Conservation (phyloP, 805 yeast species). For the Candida argentea region DNA sequence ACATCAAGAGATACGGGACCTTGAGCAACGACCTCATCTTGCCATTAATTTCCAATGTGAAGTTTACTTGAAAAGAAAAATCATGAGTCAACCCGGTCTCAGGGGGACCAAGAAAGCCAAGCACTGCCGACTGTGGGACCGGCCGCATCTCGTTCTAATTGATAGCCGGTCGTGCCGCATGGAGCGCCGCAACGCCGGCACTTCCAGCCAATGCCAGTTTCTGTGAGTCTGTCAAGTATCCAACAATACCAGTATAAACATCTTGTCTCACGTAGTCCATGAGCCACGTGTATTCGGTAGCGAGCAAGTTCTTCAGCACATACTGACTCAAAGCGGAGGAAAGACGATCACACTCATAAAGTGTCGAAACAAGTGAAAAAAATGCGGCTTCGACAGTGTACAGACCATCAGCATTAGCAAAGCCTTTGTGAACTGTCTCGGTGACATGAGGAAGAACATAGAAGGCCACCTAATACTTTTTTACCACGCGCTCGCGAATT, state of each 20-base stretch:
- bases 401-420: constrained; percentile 4
- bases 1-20: constrained; percentile 16
- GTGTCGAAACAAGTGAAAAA: constrained; percentile 11
- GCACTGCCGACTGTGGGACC: constrained; percentile 10
- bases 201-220: constrained; percentile 4
- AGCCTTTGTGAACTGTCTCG: constrained; percentile 9
- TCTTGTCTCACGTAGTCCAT: constrained; percentile 9
- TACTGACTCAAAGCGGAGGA: constrained; percentile 22
- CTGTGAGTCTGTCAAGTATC: constrained; percentile 8
- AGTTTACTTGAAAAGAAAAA: constrained; percentile 25
- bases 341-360: constrained; percentile 21
- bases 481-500: too few species aligned
- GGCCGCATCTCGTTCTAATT: constrained; percentile 13
- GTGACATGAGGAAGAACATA: constrained; percentile 18
- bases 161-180: constrained; percentile 14
- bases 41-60: constrained; percentile 16
- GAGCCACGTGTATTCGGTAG: constrained; percentile 14
- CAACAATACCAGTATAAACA: constrained; percentile 11
- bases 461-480: constrained; percentile 21
- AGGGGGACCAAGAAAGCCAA: constrained; percentile 26
- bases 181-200: constrained; percentile 9
- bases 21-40: constrained; percentile 12
- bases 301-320: constrained; percentile 19
- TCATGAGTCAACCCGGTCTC: constrained; percentile 25
- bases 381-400: constrained; percentile 3